phyloP scores from a whole-genome alignment of 441 rosid genomes.

The Adansonia gregorii region DNA sequence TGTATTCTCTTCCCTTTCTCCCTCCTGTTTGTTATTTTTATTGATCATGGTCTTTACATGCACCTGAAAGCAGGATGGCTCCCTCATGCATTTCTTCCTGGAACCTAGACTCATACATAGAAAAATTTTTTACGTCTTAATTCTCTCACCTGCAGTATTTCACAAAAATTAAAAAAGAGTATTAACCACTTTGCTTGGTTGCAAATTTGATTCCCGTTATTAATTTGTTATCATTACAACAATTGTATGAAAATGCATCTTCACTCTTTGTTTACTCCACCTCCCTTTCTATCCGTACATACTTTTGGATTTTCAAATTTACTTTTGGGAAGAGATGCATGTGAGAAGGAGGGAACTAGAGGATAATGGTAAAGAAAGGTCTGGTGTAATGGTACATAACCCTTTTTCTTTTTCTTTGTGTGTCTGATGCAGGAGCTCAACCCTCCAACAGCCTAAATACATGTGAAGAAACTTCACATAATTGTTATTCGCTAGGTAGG shows the following conservation, averaged over 20 bases:
- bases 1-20: not conserved
- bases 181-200: not conserved
- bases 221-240: not conserved
- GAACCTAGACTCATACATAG: not conserved
- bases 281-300: not conserved
- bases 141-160: no score
- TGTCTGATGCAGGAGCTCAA: constrained; percentile 38
- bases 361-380: not conserved
- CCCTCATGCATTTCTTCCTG: not conserved
- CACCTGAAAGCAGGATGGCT: constrained; percentile 6
- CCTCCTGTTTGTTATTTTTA: not conserved
- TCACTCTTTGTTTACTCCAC: not conserved
- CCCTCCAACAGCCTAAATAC: constrained; percentile 34
- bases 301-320: constrained; percentile 9
- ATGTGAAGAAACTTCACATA: constrained; percentile 38
- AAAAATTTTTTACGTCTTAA: not conserved
- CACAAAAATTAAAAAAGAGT: not conserved
- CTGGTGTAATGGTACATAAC: not conserved
- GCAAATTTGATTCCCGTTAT: not conserved
- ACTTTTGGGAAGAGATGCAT: not conserved
- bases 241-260: constrained; percentile 3
- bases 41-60: constrained; percentile 7
- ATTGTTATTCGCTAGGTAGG: constrained; percentile 27
- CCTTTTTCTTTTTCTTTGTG: not conserved
- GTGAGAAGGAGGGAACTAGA: not conserved